A percentile compares a stretch with the other conserved stretches of the same genome.
Conservation (phyloP, 441 rosid genomes). For the Euphorbia schlechtendalii region DNA sequence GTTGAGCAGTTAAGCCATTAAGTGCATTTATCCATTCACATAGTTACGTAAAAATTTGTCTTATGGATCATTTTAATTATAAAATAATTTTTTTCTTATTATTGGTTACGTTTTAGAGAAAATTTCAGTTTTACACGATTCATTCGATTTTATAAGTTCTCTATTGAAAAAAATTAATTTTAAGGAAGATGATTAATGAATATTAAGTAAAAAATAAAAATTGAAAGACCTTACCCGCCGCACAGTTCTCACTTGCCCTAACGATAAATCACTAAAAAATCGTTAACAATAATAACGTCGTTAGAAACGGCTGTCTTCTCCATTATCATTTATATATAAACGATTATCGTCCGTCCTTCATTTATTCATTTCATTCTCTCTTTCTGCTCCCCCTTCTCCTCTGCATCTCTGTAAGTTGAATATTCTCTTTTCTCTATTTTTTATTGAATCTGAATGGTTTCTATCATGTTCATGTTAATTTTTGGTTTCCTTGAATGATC, state of each 20-base stretch:
- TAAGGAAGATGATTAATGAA: no score
- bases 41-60: no score
- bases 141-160: no score
- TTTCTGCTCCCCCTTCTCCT: background rate
- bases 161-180: no score
- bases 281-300: slow-evolving; percentile 3
- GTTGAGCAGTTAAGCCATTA: no score
- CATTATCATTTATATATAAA: background rate
- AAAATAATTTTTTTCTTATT: no score
- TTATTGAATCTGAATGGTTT: background rate
- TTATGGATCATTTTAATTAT: no score
- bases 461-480: background rate
- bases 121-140: no score
- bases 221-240: background rate
- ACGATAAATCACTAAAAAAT: background rate
- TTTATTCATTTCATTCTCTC: background rate
- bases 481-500: background rate
- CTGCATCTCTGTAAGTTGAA: slow-evolving; percentile 8
- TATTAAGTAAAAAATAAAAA: no score
- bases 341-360: background rate
- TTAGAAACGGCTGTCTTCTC: background rate
- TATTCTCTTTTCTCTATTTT: background rate
- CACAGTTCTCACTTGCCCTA: slow-evolving; percentile 1
- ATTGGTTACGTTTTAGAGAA: no score
- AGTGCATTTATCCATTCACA: no score